Evolutionary conservation across 1,284 basidiomycete genomes (phyloP), one percentile per base, ranked within the genome.

Genomic region (Cutaneotrichosporon cutaneum): DNA sequence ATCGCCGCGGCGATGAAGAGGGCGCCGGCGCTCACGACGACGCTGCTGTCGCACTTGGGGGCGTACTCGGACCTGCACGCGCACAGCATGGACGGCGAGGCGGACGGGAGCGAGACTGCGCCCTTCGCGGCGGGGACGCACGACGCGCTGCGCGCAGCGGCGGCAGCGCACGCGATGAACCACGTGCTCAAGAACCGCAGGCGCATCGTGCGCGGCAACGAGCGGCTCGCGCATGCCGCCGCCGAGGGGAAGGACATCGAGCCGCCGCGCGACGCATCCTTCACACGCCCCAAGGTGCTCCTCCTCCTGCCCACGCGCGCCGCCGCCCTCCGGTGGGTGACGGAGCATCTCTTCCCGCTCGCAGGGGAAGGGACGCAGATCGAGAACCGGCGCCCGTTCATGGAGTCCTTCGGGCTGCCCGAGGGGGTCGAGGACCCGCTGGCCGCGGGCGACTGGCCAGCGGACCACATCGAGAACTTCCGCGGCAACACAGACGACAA

Each of bases 401-500:
- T 85, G 33, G 78, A 83, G 1, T 94, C 96, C 70, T 99, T 92
- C 73, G 85, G 86, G 9, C 81, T 98, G 3, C 94, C 95, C 0
- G 90, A 87, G 27, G 85, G 87, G 4, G 65, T 64, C 47, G 79
- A 86, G 9, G 95, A 98, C 80, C 96, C 94, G 73, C 85, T 99
- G 7, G 86, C 87, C 3, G 35, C 54, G 9, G 86, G 87, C n/a
- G 86, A 86, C 32, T 94, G 94, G 74, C 90, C 96, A 0, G 76
- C 78, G 10, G 96, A 99, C 73, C 96, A 99, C 75, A 85, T 95
- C 16, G 91, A 92, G 70, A 96, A 87, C 62, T 98, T 99, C 82
- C 86, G 86, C 66, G 96, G 96, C n/a, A 99, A 99, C 77, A 86
- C 94, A 52, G 96, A 99, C 75, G 96, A 99, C 79, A 92, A 87